Percentiles rank a stretch among this genome's conserved stretches.
Conservation (phyloP, 306 rosid species). For the Gastrolobium villosum region DNA sequence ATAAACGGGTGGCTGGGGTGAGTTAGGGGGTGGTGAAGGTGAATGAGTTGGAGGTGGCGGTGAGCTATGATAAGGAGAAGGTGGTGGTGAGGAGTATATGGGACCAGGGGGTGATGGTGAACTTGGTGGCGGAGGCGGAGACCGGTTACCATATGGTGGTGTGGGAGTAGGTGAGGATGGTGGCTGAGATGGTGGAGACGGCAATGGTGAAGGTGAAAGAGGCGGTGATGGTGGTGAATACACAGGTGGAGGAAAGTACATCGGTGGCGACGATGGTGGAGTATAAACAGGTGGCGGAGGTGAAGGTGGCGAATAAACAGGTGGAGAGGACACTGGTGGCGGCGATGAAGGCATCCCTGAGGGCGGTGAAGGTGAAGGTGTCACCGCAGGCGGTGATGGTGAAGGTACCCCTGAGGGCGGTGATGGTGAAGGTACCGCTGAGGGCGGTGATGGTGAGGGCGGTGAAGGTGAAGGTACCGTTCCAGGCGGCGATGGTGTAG, state of each 20-base stretch:
- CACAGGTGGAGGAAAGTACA: slow-evolving; percentile 33
- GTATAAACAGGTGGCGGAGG: slow-evolving; percentile 22
- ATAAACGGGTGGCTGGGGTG: slow-evolving; percentile 66
- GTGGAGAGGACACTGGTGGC: slow-evolving; percentile 9
- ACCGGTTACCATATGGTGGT: not conserved
- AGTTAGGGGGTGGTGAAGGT: slow-evolving; percentile 54
- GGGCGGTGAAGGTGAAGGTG: not conserved
- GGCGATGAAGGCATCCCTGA: not conserved
- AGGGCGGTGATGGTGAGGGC: too few relatives aligned
- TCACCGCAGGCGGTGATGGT: not conserved
- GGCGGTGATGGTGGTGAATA: not conserved
- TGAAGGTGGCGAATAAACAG: slow-evolving; percentile 14
- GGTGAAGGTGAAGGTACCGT: not conserved
- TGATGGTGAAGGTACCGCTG: not conserved
- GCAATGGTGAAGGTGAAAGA: not conserved
- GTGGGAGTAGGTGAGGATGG: slow-evolving; percentile 15
- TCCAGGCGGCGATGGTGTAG: slow-evolving; percentile 22
- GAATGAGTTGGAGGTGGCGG: slow-evolving; percentile 60
- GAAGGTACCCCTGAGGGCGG: slow-evolving; percentile 39
- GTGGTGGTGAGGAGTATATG: slow-evolving; percentile 43
- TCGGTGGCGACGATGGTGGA: slow-evolving; percentile 39
- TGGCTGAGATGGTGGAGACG: not conserved
- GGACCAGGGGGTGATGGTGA: slow-evolving; percentile 55
- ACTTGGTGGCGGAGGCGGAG: slow-evolving; percentile 44
- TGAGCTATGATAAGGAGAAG: slow-evolving; percentile 51